These are phyloP conservation scores for Aphanomyces astaci DNA, from an alignment of 352 stramenopile genomes.

Conservation along the genomic window DNA sequence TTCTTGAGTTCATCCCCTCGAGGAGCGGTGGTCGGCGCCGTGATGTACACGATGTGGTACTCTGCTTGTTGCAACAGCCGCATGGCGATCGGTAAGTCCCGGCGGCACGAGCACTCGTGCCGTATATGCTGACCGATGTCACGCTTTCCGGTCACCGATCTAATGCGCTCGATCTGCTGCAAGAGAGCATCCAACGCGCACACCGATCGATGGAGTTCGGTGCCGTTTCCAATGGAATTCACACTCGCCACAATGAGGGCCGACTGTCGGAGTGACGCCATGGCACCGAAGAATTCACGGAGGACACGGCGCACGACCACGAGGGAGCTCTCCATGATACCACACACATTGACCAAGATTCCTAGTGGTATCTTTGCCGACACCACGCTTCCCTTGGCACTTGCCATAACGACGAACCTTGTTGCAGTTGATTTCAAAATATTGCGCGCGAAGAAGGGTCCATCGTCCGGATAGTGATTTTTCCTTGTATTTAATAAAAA, in stretches of 20 bases:
- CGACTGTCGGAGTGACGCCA: slow-evolving; percentile 13
- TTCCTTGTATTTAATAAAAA: too few species aligned
- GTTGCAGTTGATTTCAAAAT: too few species aligned
- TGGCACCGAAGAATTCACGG: background rate
- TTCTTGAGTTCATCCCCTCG: background rate
- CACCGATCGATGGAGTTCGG: slow-evolving; percentile 2
- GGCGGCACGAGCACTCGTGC: background rate
- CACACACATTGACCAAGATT: slow-evolving; percentile 19
- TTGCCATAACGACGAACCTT: background rate
- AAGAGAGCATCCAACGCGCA: background rate
- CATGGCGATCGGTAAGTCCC: background rate
- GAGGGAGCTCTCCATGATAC: background rate
- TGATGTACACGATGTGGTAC: background rate
- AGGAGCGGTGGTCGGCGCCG: background rate
- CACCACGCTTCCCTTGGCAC: too few species aligned
- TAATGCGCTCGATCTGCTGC: slow-evolving; percentile 11
- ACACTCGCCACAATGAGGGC: slow-evolving; percentile 8
- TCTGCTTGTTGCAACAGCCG: background rate
- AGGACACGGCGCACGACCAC: background rate
- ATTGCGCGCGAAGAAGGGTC: too few species aligned
- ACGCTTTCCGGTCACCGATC: background rate
- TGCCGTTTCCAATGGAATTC: slow-evolving; percentile 8
- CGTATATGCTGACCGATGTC: background rate
- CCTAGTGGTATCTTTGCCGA: slow-evolving; percentile 1
- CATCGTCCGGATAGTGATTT: too few species aligned